These are phyloP conservation scores for Bruguiera parviflora DNA, from an alignment of 345 rosid genomes.

Conservation along the genomic window DNA sequence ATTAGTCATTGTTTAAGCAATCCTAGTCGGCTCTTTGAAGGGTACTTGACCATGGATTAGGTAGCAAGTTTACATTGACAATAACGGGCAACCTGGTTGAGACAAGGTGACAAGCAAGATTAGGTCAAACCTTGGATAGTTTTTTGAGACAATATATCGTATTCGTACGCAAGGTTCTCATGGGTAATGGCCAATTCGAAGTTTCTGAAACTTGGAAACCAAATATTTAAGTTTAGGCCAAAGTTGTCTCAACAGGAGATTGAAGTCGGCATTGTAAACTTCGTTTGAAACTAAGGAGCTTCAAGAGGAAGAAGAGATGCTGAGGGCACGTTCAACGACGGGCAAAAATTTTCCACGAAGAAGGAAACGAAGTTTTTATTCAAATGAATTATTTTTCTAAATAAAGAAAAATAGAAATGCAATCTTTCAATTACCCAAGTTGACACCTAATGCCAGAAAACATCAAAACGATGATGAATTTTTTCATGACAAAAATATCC, in stretches of 20 bases:
- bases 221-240: not conserved
- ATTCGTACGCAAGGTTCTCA: conserved; percentile 12
- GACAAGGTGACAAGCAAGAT: conserved; percentile 24
- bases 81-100: conserved; percentile 24
- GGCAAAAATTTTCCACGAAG: no score
- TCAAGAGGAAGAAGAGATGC: conserved; percentile 8
- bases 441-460: no score
- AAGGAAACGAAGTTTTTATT: no score
- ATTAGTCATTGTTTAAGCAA: conserved; percentile 15
- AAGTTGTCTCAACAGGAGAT: not conserved
- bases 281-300: conserved; percentile 23
- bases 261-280: not conserved
- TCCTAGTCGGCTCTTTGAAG: not conserved
- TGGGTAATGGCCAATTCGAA: not conserved
- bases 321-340: no score
- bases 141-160: conserved; percentile 13
- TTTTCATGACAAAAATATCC: no score
- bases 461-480: no score
- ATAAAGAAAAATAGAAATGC: no score
- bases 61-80: conserved; percentile 30
- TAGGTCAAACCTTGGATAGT: not conserved
- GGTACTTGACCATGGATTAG: conserved; percentile 19
- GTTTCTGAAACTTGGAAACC: conserved; percentile 18
- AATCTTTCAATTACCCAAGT: no score
- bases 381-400: no score